These are phyloP conservation scores for Ceratocystis cacaofunesta DNA, from an alignment of 2,329 filamentous ascomycete species.

Conservation along the genomic window DNA sequence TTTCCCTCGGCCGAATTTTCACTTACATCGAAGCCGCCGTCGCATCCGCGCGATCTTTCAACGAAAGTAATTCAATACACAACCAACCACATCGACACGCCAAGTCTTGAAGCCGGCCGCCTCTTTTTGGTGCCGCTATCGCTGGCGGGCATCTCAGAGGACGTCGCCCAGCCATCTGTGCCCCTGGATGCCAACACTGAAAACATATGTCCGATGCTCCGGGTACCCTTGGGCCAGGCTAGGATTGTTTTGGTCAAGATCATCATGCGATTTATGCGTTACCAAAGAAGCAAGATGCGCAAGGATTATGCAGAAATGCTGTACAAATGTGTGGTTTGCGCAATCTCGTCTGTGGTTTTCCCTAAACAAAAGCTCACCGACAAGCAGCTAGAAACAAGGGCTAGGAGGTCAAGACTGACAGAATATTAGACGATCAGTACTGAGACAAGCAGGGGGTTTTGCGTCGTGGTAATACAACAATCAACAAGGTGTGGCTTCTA, in stretches of 20 bases:
- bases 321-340: slow-evolving; percentile 14
- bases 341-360: slow-evolving; percentile 12
- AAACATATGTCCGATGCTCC: slow-evolving; percentile 9
- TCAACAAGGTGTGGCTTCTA: background rate
- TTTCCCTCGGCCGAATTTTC: slow-evolving; percentile 9
- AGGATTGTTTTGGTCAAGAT: slow-evolving; percentile 10
- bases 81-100: slow-evolving; percentile 11
- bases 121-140: slow-evolving; percentile 14
- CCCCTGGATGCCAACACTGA: slow-evolving; percentile 2
- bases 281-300: slow-evolving; percentile 12
- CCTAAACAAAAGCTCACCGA: background rate
- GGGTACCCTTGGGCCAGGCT: slow-evolving; percentile 4
- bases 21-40: background rate
- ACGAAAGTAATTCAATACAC: slow-evolving; percentile 11
- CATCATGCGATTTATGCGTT: slow-evolving; percentile 8
- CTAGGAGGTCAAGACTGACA: background rate
- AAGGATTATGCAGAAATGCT: slow-evolving; percentile 16
- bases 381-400: background rate
- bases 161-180: background rate
- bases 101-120: slow-evolving; percentile 15
- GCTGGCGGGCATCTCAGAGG: background rate
- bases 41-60: background rate
- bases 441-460: background rate
- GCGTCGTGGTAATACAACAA: background rate
- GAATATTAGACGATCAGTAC: background rate